Percentiles rank a stretch among this genome's conserved stretches.
Evolutionary conservation across 768 basidiomycete species (phyloP).

Genomic region (Psilocybe subaeruginosa): DNA sequence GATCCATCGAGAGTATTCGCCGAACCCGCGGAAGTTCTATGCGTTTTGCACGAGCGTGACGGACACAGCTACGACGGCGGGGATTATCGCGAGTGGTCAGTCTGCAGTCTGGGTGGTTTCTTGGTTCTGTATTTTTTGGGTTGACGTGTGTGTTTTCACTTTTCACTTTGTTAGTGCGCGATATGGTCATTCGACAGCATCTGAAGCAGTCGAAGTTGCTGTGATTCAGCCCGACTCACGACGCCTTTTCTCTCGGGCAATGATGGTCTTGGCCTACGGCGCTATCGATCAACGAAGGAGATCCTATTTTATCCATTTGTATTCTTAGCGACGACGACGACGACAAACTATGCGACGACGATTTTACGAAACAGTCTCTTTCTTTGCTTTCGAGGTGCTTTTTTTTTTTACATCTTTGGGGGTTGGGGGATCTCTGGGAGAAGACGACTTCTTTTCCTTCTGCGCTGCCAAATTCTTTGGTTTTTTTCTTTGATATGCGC

Average conservation of each 20-base stretch:
- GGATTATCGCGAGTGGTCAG: constrained; percentile 78
- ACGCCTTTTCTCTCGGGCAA: neutral
- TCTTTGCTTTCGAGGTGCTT: neutral
- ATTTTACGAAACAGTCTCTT: neutral
- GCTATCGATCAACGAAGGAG: neutral
- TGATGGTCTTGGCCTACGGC: neutral
- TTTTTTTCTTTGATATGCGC: neutral
- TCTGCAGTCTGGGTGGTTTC: constrained; percentile 9
- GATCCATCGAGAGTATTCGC: constrained; percentile 78
- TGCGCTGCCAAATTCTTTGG: too few species aligned
- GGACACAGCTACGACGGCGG: constrained; percentile 71
- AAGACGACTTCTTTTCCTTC: neutral
- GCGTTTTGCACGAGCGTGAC: constrained; percentile 80
- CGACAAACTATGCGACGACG: neutral
- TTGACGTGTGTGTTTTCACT: constrained; percentile 10
- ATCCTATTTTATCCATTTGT: constrained; percentile 9
- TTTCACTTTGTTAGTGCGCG: constrained; percentile 52
- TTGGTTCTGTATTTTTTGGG: constrained; percentile 6
- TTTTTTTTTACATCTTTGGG: neutral
- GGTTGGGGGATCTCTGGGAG: neutral
- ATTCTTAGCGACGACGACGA: neutral
- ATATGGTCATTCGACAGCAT: constrained; percentile 83
- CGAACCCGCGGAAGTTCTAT: constrained; percentile 74
- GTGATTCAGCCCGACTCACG: constrained; percentile 30
- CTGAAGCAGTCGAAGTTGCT: constrained; percentile 73